Conservation (phyloP, 2,329 filamentous ascomycete genomes). For the Ophiostoma himal-ulmi region DNA sequence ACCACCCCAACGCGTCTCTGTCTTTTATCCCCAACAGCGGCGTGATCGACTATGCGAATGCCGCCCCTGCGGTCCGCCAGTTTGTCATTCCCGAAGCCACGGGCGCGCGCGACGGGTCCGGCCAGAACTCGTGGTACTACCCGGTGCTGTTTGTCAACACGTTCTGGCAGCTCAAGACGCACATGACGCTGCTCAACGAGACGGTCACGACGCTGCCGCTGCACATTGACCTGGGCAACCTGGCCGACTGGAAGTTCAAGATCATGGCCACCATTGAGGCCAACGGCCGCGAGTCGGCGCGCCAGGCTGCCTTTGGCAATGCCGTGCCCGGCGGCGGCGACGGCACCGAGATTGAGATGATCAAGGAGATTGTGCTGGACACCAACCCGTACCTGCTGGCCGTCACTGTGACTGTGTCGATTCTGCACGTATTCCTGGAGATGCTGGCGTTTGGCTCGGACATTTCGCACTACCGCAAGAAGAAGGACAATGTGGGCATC, state of each 20-base stretch:
- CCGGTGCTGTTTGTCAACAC: constrained; percentile 89
- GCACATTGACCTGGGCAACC: constrained; percentile 75
- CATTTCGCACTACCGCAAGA: constrained; percentile 96
- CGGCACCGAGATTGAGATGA: constrained; percentile 89
- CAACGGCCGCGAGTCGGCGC: constrained; percentile 75
- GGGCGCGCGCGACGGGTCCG: constrained; percentile 73
- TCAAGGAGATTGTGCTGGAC: constrained; percentile 92
- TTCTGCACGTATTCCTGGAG: constrained; percentile 92
- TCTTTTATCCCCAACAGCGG: constrained; percentile 79
- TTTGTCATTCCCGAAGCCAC: constrained; percentile 74
- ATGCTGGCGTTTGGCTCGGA: constrained; percentile 95
- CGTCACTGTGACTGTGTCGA: constrained; percentile 75
- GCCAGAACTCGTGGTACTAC: constrained; percentile 88
- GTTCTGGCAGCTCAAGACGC: constrained; percentile 89
- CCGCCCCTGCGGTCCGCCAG: constrained; percentile 69
- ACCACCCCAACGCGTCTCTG: constrained; percentile 90
- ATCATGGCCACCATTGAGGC: constrained; percentile 79
- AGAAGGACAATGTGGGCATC: constrained; percentile 98
- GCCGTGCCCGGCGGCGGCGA: constrained; percentile 72
- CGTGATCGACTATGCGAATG: constrained; percentile 56
- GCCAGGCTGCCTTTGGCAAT: constrained; percentile 68
- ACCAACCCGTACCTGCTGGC: constrained; percentile 87
- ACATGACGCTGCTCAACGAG: constrained; percentile 88
- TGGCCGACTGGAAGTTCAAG: constrained; percentile 85
- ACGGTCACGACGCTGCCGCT: constrained; percentile 78